Evolutionary conservation across 108 stramenopile species (phyloP).

Genomic region (Discostella pseudostelligera): DNA sequence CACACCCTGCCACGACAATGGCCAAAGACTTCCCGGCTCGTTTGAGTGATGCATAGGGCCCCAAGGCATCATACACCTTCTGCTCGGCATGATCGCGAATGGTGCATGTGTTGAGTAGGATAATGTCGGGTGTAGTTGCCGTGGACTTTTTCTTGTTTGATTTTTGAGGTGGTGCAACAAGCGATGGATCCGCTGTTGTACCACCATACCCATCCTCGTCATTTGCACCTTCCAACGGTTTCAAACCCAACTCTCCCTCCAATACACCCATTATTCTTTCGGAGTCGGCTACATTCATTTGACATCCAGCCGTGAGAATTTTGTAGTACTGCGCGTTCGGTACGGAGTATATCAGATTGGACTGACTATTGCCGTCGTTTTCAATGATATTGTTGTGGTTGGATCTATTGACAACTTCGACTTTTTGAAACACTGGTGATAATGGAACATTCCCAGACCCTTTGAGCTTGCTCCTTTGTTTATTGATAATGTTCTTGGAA

Average conservation of each 20-base stretch:
- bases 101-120: slow-evolving; percentile 83
- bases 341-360: slow-evolving; percentile 33
- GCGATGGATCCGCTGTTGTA: slow-evolving; percentile 20
- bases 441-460: slow-evolving; percentile 29
- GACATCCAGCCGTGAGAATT: slow-evolving; percentile 85
- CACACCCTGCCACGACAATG: slow-evolving; percentile 95
- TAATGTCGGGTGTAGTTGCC: slow-evolving; percentile 60
- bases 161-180: slow-evolving; percentile 11
- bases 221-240: slow-evolving; percentile 6
- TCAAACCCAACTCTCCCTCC: slow-evolving; percentile 52
- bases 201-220: slow-evolving; percentile 18
- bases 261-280: slow-evolving; percentile 90
- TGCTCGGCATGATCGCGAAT: slow-evolving; percentile 90
- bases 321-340: slow-evolving; percentile 53
- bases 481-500: slow-evolving; percentile 38
- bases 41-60: slow-evolving; percentile 79
- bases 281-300: slow-evolving; percentile 94
- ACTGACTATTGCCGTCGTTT: slow-evolving; percentile 24
- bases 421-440: slow-evolving; percentile 35
- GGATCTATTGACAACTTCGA: slow-evolving; percentile 23
- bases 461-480: slow-evolving; percentile 28
- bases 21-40: slow-evolving; percentile 79
- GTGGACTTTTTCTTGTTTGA: slow-evolving; percentile 28
- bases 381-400: slow-evolving; percentile 16
- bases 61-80: slow-evolving; percentile 77